A percentile compares a stretch with the other conserved stretches of the same genome.
These are phyloP conservation scores for Wickerhamia fluorescens DNA, from an alignment of 805 yeast genomes.

Conservation along the genomic window DNA sequence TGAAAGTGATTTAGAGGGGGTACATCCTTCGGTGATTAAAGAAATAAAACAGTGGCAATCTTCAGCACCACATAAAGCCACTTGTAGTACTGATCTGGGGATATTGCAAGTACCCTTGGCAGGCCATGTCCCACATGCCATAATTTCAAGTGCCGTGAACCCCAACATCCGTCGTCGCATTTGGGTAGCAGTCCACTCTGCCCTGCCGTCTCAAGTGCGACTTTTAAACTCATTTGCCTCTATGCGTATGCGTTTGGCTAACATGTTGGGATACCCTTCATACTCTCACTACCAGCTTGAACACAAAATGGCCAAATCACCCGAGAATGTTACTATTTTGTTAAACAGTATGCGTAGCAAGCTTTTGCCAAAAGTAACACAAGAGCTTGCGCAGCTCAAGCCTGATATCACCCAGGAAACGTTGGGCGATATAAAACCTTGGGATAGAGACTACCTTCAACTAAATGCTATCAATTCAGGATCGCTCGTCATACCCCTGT, in stretches of 20 bases:
- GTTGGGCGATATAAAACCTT: slow-evolving; percentile 55
- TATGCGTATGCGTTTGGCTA: slow-evolving; percentile 64
- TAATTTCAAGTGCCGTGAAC: slow-evolving; percentile 52
- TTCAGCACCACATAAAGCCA: slow-evolving; percentile 10
- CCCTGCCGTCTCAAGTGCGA: slow-evolving; percentile 54
- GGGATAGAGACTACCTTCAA: slow-evolving; percentile 77
- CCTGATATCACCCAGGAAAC: slow-evolving; percentile 23
- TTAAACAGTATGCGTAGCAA: slow-evolving; percentile 40
- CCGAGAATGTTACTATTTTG: slow-evolving; percentile 69
- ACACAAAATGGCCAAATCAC: slow-evolving; percentile 84
- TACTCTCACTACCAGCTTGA: slow-evolving; percentile 76
- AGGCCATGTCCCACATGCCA: slow-evolving; percentile 58
- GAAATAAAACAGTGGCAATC: slow-evolving; percentile 23
- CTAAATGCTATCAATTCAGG: not conserved
- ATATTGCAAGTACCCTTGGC: slow-evolving; percentile 29
- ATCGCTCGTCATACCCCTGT: slow-evolving; percentile 14
- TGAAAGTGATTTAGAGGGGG: slow-evolving; percentile 20
- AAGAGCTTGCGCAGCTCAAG: slow-evolving; percentile 5
- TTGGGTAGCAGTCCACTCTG: slow-evolving; percentile 70
- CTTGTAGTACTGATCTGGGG: slow-evolving; percentile 5
- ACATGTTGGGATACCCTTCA: slow-evolving; percentile 60
- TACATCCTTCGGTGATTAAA: slow-evolving; percentile 15
- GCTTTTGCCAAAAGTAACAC: slow-evolving; percentile 33
- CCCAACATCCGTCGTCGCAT: slow-evolving; percentile 54
- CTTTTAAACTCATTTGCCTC: slow-evolving; percentile 53